Evolutionary conservation across 2,329 filamentous ascomycete species (phyloP).

Genomic region (Diaporthe sp.): DNA sequence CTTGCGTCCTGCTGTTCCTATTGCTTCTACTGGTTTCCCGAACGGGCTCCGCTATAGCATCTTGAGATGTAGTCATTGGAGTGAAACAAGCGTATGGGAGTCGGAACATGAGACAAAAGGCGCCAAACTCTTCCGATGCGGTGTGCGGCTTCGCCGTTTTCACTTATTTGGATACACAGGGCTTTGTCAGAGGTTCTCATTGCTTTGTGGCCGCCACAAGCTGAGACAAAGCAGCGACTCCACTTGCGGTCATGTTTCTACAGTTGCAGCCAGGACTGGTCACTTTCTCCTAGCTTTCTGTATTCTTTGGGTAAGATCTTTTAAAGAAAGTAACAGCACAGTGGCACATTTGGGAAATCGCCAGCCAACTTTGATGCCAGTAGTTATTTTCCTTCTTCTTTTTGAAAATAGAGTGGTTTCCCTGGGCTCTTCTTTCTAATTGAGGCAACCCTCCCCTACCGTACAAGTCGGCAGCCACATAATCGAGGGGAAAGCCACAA

Average conservation of each 20-base stretch:
- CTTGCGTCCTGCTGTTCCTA: neutral
- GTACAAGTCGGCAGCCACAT: neutral
- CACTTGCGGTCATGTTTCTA: neutral
- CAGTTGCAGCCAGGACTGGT: neutral
- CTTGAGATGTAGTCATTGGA: neutral
- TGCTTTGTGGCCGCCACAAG: neutral
- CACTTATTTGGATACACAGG: neutral
- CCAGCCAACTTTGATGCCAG: neutral
- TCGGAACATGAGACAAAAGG: constrained; percentile 3
- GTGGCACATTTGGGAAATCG: neutral
- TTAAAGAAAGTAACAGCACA: neutral
- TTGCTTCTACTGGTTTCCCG: neutral
- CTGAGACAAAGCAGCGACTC: constrained; percentile 1
- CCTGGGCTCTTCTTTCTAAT: neutral
- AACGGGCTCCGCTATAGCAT: neutral
- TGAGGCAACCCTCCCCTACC: neutral
- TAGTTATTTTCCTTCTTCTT: neutral
- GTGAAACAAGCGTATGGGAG: neutral
- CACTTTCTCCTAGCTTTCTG: neutral
- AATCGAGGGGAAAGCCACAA: neutral
- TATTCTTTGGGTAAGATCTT: neutral
- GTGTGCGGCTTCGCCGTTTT: constrained; percentile 12
- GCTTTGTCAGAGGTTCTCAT: neutral
- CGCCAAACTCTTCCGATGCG: neutral
- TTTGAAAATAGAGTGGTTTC: neutral